Percentiles rank a stretch among this genome's conserved stretches.
These are phyloP conservation scores for Annulohypoxylon maeteangense DNA, from an alignment of 495 filamentous ascomycete species.

Conservation along the genomic window DNA sequence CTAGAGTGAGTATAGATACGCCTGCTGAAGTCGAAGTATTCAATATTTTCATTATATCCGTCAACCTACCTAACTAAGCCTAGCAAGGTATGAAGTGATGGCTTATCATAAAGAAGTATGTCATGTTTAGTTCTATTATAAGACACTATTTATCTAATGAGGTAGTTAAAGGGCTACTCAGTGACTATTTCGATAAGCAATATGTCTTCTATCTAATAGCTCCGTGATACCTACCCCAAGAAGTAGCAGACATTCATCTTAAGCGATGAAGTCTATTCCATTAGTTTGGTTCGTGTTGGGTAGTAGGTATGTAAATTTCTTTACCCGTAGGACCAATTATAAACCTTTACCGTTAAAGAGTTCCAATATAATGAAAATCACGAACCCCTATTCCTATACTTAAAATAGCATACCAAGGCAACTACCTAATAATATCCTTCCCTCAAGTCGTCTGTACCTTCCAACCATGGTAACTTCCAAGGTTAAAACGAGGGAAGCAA, in stretches of 20 bases:
- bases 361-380: not conserved
- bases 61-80: not conserved
- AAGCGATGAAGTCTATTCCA: no score
- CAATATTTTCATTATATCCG: not conserved
- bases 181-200: not conserved
- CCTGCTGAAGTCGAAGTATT: not conserved
- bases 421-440: not conserved
- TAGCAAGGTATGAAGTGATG: not conserved
- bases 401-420: not conserved
- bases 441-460: not conserved
- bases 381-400: not conserved
- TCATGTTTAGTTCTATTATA: not conserved
- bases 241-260: no score
- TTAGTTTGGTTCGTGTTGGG: no score
- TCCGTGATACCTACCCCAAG: not conserved
- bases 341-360: no score
- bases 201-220: no score
- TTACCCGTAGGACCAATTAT: no score
- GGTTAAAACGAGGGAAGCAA: not conserved
- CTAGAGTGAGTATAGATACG: not conserved
- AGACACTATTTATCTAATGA: not conserved
- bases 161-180: not conserved
- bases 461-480: not conserved
- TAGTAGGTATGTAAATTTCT: no score
- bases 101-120: not conserved